Evolutionary conservation across 31 red algal species (phyloP).

Genomic region (Odonthalia washingtoniensis): DNA sequence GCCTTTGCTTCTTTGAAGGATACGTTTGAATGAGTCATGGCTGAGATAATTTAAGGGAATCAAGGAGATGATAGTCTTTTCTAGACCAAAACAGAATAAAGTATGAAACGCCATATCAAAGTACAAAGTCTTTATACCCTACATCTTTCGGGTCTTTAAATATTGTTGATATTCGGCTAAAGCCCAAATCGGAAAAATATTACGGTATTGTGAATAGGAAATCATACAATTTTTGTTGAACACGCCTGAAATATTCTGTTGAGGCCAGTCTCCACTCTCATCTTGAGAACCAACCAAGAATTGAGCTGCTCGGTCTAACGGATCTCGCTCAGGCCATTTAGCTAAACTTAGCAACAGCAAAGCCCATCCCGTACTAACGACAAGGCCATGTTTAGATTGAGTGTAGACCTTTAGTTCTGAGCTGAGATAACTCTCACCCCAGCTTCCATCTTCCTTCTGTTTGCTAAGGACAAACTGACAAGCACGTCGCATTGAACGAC

Average conservation of each 20-base stretch:
- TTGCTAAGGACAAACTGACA: constrained; percentile 89
- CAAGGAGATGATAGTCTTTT: too few species aligned
- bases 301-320: constrained; percentile 62
- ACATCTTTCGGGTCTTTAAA: constrained; percentile 3
- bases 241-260: constrained; percentile 95
- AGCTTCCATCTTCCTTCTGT: constrained; percentile 87
- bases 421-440: constrained; percentile 95
- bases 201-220: constrained; percentile 93
- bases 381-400: constrained; percentile 77
- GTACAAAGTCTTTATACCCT: too few species aligned
- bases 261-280: constrained; percentile 91
- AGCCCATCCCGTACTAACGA: constrained; percentile 97
- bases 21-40: too few species aligned
- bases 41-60: too few species aligned
- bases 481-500: constrained; percentile 79
- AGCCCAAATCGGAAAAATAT: constrained; percentile 96
- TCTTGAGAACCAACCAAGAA: constrained; percentile 79
- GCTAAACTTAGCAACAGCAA: constrained; percentile 79
- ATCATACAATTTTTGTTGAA: constrained; percentile 99
- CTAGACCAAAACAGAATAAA: too few species aligned
- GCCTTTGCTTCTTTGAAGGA: too few species aligned
- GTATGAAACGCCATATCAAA: too few species aligned
- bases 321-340: constrained; percentile 65
- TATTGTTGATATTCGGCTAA: constrained; percentile 79
- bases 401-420: constrained; percentile 72